These are phyloP conservation scores for Oryza meyeriana DNA, from an alignment of 176 grass and related monocot species.

Conservation along the genomic window DNA sequence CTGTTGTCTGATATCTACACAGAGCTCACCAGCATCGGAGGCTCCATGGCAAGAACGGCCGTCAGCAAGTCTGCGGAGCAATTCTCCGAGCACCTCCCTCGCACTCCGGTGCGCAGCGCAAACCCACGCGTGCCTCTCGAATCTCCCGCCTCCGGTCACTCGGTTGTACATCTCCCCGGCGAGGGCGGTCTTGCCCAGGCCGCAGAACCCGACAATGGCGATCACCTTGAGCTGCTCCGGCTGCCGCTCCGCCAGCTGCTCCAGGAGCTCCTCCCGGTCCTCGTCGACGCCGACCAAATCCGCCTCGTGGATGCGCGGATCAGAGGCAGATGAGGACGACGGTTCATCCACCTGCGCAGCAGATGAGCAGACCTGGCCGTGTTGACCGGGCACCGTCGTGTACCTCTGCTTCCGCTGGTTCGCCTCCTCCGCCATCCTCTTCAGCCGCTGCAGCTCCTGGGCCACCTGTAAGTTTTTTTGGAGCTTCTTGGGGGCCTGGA, in stretches of 20 bases:
- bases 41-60: background rate
- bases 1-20: background rate
- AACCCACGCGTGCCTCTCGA: background rate
- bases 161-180: background rate
- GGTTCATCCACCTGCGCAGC: background rate
- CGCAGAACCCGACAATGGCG: slow-evolving; percentile 4
- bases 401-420: background rate
- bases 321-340: background rate
- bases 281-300: slow-evolving; percentile 13
- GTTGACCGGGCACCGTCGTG: background rate
- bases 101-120: background rate
- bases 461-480: background rate
- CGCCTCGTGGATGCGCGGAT: background rate
- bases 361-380: background rate
- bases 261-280: background rate
- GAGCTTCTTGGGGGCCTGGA: background rate
- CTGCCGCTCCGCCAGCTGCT: background rate
- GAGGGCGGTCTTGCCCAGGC: background rate
- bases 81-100: background rate
- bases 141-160: background rate
- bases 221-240: slow-evolving; percentile 22
- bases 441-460: background rate
- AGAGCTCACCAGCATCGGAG: background rate
- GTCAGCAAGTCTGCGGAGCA: background rate
- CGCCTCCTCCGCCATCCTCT: background rate